A percentile compares a stretch with the other conserved stretches of the same genome.
phyloP scores from a whole-genome alignment of 257 asterid species.

The Nemophila menziesii region DNA sequence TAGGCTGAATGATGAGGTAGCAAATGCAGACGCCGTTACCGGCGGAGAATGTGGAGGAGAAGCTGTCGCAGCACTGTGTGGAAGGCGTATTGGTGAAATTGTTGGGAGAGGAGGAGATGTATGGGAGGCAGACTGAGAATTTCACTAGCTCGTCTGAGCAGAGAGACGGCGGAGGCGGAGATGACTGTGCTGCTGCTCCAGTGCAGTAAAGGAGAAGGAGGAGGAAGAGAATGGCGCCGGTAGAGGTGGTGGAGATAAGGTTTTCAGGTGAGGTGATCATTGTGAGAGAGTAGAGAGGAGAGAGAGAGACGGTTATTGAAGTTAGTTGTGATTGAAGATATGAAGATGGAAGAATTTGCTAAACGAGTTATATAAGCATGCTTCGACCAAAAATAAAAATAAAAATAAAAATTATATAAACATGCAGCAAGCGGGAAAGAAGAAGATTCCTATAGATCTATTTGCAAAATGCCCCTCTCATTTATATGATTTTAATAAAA shows the following conservation, averaged over 20 bases:
- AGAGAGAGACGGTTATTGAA: conserved; percentile 8
- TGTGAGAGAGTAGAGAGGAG: conserved; percentile 6
- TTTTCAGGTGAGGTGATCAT: conserved; percentile 15
- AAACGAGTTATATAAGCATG: neutral
- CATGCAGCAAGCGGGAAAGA: neutral
- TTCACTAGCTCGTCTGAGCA: conserved; percentile 58
- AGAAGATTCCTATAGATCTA: neutral
- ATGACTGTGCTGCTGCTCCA: conserved; percentile 5
- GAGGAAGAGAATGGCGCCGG: conserved; percentile 14
- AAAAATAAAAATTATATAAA: too few relatives aligned
- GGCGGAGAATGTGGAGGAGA: conserved; percentile 27
- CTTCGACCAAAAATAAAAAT: too few relatives aligned
- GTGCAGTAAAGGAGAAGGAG: conserved; percentile 3
- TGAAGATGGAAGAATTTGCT: neutral
- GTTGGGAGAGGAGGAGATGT: conserved; percentile 49
- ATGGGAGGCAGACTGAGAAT: conserved; percentile 65
- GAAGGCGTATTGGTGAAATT: conserved; percentile 48
- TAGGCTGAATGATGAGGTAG: conserved; percentile 45
- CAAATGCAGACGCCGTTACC: conserved; percentile 54
- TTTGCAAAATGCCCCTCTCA: conserved; percentile 3
- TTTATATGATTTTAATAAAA: too few relatives aligned
- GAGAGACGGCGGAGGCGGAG: conserved; percentile 19
- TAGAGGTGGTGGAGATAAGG: conserved; percentile 15
- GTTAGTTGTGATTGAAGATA: conserved; percentile 3
- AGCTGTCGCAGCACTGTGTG: conserved; percentile 47